These are phyloP conservation scores for Oenanthe sinensis DNA, from an alignment of 129 eudicot species.

Conservation along the genomic window DNA sequence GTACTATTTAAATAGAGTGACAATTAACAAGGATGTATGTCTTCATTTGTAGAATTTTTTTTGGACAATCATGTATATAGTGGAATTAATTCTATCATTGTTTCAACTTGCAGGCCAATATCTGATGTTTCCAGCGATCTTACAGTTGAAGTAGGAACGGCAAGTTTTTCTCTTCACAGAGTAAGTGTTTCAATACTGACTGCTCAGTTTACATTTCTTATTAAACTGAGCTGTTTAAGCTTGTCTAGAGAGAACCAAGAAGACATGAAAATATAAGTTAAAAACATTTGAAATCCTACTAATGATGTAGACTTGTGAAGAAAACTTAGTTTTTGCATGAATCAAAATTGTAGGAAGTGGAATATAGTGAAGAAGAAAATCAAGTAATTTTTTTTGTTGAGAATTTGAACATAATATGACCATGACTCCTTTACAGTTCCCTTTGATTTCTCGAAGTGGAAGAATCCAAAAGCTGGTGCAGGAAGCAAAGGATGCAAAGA, in stretches of 20 bases:
- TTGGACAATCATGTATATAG: background rate
- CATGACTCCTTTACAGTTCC: constrained; percentile 46
- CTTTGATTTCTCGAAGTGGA: constrained; percentile 91
- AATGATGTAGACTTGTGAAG: background rate
- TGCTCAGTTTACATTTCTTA: background rate
- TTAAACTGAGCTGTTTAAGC: too few relatives aligned
- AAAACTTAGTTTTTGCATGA: background rate
- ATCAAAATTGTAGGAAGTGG: background rate
- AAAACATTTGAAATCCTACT: background rate
- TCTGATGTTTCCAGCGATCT: constrained; percentile 98
- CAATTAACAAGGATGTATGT: constrained; percentile 20
- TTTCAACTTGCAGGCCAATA: constrained; percentile 71
- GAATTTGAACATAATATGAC: background rate
- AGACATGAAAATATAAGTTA: background rate
- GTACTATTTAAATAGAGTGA: background rate
- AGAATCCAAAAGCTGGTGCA: constrained; percentile 55
- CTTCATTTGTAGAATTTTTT: background rate
- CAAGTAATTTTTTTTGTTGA: background rate
- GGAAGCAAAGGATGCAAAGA: constrained; percentile 73
- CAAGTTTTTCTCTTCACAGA: constrained; percentile 91
- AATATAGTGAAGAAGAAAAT: background rate
- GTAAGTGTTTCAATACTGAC: constrained; percentile 25
- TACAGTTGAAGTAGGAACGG: constrained; percentile 66
- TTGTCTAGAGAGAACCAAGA: background rate
- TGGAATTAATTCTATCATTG: background rate